Evolutionary conservation across 345 rosid species (phyloP).

Genomic region (Pistacia integerrima): DNA sequence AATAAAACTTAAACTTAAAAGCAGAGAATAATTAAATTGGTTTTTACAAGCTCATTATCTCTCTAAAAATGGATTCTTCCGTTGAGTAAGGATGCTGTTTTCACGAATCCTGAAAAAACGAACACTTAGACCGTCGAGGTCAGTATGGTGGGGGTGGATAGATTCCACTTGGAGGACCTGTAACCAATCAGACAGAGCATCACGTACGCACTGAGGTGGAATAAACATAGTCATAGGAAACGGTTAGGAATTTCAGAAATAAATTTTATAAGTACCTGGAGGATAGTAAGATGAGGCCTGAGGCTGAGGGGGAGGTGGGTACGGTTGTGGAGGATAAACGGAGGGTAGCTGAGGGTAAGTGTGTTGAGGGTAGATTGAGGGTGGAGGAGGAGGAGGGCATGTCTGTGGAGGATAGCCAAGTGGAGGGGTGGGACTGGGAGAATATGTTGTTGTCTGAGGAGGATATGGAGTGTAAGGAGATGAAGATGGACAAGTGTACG

Average conservation of each 20-base stretch:
- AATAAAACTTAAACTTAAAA: not conserved
- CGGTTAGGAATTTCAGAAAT: not conserved
- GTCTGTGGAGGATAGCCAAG: conserved; percentile 24
- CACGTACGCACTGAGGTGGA: not conserved
- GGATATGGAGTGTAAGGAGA: conserved; percentile 15
- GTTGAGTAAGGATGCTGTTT: not conserved
- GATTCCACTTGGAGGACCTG: conserved; percentile 18
- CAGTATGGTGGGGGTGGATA: conserved; percentile 27
- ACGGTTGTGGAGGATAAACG: conserved; percentile 21
- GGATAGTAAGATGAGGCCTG: conserved; percentile 15
- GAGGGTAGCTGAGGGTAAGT: not conserved
- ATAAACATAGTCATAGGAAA: not conserved
- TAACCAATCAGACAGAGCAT: not conserved
- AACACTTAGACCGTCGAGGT: not conserved
- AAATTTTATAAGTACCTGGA: not conserved
- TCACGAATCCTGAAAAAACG: not conserved
- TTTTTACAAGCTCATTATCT: not conserved
- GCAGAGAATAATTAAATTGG: not conserved
- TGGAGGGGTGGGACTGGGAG: conserved; percentile 18
- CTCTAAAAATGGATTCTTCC: not conserved
- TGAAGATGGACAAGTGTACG: not conserved
- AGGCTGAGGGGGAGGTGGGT: conserved; percentile 4
- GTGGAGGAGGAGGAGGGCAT: conserved; percentile 1
- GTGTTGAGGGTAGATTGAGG: no score
- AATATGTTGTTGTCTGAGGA: conserved; percentile 11